Evolutionary conservation across 768 basidiomycete genomes (phyloP).

Genomic region (Termitomyces sp.): DNA sequence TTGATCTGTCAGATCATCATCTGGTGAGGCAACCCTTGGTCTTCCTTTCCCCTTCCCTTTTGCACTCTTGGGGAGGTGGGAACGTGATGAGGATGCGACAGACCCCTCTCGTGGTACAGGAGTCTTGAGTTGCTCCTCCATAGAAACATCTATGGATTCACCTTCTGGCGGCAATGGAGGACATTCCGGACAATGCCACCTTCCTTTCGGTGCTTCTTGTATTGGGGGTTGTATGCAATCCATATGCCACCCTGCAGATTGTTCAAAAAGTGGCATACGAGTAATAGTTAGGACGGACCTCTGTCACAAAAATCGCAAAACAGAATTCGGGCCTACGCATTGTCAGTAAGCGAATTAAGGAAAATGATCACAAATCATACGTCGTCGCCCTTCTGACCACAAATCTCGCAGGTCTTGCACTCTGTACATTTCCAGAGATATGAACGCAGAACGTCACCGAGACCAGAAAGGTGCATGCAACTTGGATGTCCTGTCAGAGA

Average conservation of each 20-base stretch:
- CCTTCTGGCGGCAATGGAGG: constrained; percentile 25
- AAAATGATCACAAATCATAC: constrained; percentile 42
- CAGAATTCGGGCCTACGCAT: constrained; percentile 62
- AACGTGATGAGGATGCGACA: constrained; percentile 37
- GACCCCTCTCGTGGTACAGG: constrained; percentile 27
- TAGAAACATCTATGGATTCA: constrained; percentile 3
- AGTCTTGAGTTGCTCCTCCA: constrained; percentile 6
- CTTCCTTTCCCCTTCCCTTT: constrained; percentile 25
- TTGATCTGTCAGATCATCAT: constrained; percentile 28
- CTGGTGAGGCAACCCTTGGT: constrained; percentile 25
- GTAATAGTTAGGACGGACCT: constrained; percentile 38
- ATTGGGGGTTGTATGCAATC: constrained; percentile 74
- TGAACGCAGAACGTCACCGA: constrained; percentile 54
- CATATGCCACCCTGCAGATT: constrained; percentile 70
- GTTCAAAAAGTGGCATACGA: constrained; percentile 4
- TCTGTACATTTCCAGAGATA: constrained; percentile 89
- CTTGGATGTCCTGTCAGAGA: constrained; percentile 67
- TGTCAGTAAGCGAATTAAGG: constrained; percentile 10
- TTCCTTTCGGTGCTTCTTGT: constrained; percentile 63
- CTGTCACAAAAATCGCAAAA: constrained; percentile 95
- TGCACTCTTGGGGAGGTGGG: constrained; percentile 3
- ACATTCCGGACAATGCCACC: constrained; percentile 73
- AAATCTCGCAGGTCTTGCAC: constrained; percentile 90
- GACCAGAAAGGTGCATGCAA: constrained; percentile 62
- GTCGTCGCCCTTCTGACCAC: constrained; percentile 80